Base-by-base conservation (phyloP, 2,329 filamentous ascomycete species). In the Colletotrichum higginsianum region DNA sequence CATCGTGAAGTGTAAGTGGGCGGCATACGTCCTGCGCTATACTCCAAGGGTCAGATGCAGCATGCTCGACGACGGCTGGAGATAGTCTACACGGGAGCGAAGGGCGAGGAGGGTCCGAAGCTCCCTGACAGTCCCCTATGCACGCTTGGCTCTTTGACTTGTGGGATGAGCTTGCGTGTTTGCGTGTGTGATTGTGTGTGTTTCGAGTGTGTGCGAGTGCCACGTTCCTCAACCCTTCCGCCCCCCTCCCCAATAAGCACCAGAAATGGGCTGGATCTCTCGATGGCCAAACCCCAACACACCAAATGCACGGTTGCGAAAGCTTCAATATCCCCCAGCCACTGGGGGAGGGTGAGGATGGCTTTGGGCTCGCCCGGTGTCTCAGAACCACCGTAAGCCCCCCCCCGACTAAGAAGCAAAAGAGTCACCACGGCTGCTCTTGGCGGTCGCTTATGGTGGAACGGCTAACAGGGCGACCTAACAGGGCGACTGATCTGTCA, bases 181-280 rank as follows among this genome's bases (percentile, higher is more conserved):
- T 35, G 66, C 30, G 55, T 46, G 44, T 46, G 26, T 35, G 62
- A 30, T 7, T 58, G 23, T 23, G 15, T 12, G 42, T 46, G n/a
- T n/a, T n/a, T n/a, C n/a, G 67, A 55, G 38, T 26, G 47, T 23
- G 67, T 42, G 58, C 26, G 16, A 16, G 53, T 53, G 57, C 50
- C 67, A 71, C 50, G 57, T 61, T 66, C 62, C 2, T 61, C 23
- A 26, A 55, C 47, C 26, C 56, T 55, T 26, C n/a, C 26, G 21
- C 42, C 58, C 18, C 38, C 53, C 23, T 38, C 18, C 53, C 26
- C 40, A 26, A 30, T 13, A 30, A 69, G 38, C 62, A 55, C 62
- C 55, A 70, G 55, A 44, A 46, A 60, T 55, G 2, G 40, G 55
- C 56, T 49, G 61, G 23, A 38, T 40, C 47, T n/a, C 35, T 62